Evolutionary conservation across 768 basidiomycete genomes (phyloP).

Genomic region (Strobilomyces confusus): DNA sequence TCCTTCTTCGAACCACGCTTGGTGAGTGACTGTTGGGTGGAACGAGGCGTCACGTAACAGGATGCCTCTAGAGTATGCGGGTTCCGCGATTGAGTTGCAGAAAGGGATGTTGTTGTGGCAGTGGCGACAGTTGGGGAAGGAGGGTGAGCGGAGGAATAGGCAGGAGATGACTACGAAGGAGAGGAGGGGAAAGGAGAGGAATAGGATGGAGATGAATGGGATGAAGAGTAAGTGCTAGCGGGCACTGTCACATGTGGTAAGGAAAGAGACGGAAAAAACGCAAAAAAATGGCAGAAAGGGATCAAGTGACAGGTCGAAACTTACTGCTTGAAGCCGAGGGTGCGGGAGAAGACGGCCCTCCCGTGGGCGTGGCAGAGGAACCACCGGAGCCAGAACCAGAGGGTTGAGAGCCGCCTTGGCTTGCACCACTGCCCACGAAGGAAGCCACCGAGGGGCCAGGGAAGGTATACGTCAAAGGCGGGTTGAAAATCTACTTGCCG

Average conservation of each 20-base stretch:
- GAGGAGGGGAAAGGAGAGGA: neutral
- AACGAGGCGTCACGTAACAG: conserved; percentile 21
- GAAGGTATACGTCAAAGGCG: conserved; percentile 41
- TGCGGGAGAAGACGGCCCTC: conserved; percentile 12
- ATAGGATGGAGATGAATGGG: neutral
- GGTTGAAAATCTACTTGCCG: conserved; percentile 25
- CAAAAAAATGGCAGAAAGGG: neutral
- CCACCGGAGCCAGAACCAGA: conserved; percentile 15
- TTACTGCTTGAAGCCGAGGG: conserved; percentile 16
- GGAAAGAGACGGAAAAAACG: conserved; percentile 7
- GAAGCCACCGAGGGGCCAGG: conserved; percentile 50
- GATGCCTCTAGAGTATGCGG: conserved; percentile 3
- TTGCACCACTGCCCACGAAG: conserved; percentile 29
- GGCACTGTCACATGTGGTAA: conserved; percentile 22
- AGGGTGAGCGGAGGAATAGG: neutral
- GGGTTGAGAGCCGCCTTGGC: conserved; percentile 19
- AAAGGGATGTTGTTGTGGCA: conserved; percentile 1
- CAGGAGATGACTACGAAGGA: neutral
- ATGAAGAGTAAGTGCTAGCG: conserved; percentile 20
- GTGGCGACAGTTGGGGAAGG: neutral
- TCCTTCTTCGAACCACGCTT: conserved; percentile 19
- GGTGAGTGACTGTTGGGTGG: conserved; percentile 4
- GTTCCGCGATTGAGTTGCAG: conserved; percentile 8
- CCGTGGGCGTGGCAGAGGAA: conserved; percentile 13
- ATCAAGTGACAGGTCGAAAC: conserved; percentile 5